phyloP scores from a whole-genome alignment of 805 yeast genomes.

The Candida krabiensis region DNA sequence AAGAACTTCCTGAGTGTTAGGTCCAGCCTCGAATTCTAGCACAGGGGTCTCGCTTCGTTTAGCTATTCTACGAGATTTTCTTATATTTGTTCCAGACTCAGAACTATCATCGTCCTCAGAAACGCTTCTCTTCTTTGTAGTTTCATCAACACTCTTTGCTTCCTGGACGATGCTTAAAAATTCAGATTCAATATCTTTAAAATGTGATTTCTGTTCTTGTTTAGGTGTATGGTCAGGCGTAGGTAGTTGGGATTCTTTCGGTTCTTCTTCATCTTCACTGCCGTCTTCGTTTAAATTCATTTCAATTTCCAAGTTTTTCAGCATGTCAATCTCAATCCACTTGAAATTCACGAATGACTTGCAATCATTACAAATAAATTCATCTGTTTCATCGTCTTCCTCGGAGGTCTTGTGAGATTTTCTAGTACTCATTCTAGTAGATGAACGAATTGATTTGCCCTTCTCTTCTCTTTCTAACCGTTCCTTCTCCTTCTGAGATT shows the following conservation, averaged over 20 bases:
- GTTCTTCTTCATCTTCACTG: background rate
- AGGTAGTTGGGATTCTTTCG: slow-evolving; percentile 18
- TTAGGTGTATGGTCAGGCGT: slow-evolving; percentile 33
- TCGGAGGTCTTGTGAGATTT: slow-evolving; percentile 8
- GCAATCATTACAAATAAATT: slow-evolving; percentile 48
- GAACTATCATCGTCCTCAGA: slow-evolving; percentile 33
- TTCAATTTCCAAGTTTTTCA: slow-evolving; percentile 14
- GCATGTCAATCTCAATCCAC: slow-evolving; percentile 41
- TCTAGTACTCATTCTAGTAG: slow-evolving; percentile 17
- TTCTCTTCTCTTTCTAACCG: slow-evolving; percentile 1
- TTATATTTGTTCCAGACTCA: slow-evolving; percentile 32
- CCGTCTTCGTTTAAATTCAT: slow-evolving; percentile 2
- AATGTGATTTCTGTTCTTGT: slow-evolving; percentile 10
- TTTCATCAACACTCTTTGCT: slow-evolving; percentile 19
- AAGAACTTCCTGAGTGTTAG: slow-evolving; percentile 1
- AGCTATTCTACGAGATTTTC: slow-evolving; percentile 36
- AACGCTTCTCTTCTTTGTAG: slow-evolving; percentile 30
- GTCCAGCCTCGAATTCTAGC: background rate
- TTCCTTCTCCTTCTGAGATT: slow-evolving; percentile 1
- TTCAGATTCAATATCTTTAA: slow-evolving; percentile 27
- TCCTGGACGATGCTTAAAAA: slow-evolving; percentile 22
- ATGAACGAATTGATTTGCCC: slow-evolving; percentile 18
- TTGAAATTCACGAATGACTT: slow-evolving; percentile 48
- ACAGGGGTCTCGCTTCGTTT: slow-evolving; percentile 8
- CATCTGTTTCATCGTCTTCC: slow-evolving; percentile 33